Evolutionary conservation across 169 alveolate genomes (phyloP).

Genomic region (Plasmodium gallinaceum): DNA sequence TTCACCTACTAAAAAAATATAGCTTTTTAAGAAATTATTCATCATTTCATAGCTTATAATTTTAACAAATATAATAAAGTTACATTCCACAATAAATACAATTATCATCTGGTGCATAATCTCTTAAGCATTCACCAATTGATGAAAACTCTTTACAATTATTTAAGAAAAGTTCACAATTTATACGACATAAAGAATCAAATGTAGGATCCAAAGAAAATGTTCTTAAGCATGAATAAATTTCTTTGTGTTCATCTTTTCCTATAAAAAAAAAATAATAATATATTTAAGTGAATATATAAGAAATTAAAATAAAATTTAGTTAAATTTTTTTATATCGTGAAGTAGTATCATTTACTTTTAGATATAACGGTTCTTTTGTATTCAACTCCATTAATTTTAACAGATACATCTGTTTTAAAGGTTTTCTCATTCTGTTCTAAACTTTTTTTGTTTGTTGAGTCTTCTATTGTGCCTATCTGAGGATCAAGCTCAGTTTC

Average conservation of each 20-base stretch:
- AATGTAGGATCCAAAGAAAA: constrained; percentile 17
- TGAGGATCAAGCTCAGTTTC: background rate
- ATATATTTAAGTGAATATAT: background rate
- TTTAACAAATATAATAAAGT: background rate
- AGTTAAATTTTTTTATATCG: too few species aligned
- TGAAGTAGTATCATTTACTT: background rate
- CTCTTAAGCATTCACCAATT: constrained; percentile 28
- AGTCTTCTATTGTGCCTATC: background rate
- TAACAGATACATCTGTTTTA: constrained; percentile 1
- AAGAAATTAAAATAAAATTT: too few species aligned
- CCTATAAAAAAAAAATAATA: constrained; percentile 10
- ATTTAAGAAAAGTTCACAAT: constrained; percentile 26
- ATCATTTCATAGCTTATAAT: too few species aligned
- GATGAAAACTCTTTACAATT: constrained; percentile 2
- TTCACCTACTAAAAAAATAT: too few species aligned
- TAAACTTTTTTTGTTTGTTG: background rate
- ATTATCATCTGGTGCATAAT: constrained; percentile 10
- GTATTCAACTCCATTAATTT: constrained; percentile 6
- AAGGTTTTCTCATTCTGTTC: background rate
- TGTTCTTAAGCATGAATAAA: constrained; percentile 37
- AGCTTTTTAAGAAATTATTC: too few species aligned
- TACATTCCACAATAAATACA: constrained; percentile 67
- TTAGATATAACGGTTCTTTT: constrained; percentile 6
- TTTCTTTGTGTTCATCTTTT: constrained; percentile 42
- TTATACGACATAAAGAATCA: constrained; percentile 30